Evolutionary conservation across 192 early-diverging fungal species (phyloP).

Genomic region (Radiomyces spectabilis): DNA sequence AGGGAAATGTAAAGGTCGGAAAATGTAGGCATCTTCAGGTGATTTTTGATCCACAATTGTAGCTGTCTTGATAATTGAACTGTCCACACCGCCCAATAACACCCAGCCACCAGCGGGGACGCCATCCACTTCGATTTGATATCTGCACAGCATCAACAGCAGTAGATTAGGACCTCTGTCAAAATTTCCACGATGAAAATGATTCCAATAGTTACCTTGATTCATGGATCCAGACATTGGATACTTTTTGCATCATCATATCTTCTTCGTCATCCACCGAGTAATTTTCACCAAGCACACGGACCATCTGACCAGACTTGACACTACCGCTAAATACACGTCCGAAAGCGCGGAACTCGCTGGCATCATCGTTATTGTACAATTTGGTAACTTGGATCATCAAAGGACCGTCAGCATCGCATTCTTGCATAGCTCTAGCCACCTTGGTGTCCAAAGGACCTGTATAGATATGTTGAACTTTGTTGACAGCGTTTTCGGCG

Average conservation of each 20-base stretch:
- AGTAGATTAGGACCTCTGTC: not conserved
- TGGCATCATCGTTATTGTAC: conserved; percentile 82
- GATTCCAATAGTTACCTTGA: conserved; percentile 47
- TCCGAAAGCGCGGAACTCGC: conserved; percentile 84
- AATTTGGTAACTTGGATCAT: conserved; percentile 91
- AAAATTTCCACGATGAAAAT: too few species aligned
- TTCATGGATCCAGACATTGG: conserved; percentile 69
- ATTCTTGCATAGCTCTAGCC: conserved; percentile 64
- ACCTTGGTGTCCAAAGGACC: conserved; percentile 50
- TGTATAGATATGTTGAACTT: conserved; percentile 53
- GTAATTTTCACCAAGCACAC: conserved; percentile 91
- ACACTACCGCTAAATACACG: conserved; percentile 92
- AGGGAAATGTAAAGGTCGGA: conserved; percentile 77
- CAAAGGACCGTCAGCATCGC: conserved; percentile 86
- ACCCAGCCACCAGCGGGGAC: conserved; percentile 88
- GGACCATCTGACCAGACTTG: conserved; percentile 64
- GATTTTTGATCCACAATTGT: conserved; percentile 71
- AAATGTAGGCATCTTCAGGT: conserved; percentile 72
- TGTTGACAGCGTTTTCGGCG: conserved; percentile 58
- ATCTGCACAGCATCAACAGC: conserved; percentile 30
- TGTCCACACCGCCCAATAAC: conserved; percentile 85
- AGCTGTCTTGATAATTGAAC: conserved; percentile 89
- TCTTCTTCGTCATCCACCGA: conserved; percentile 94
- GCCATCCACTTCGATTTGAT: conserved; percentile 73
- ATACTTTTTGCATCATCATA: conserved; percentile 77